Conservation (phyloP, 202 grass and related monocot genomes). For the Panicum hallii region DNA sequence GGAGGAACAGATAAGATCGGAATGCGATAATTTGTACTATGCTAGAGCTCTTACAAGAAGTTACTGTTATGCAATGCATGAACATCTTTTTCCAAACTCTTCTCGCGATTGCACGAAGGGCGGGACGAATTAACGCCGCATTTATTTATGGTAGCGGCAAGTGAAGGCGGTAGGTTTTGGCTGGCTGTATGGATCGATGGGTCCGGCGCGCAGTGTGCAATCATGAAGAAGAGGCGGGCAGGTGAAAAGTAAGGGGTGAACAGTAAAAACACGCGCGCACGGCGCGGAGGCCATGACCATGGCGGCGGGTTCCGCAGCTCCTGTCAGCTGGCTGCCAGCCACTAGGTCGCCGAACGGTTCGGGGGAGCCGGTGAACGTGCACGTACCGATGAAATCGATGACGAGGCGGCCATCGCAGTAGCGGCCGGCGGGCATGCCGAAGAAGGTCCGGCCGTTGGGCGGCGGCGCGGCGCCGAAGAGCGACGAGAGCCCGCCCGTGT, state of each 20-base stretch:
- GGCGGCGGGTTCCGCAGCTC: not conserved
- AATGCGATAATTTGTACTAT: not conserved
- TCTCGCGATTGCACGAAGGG: not conserved
- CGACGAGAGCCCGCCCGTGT: constrained; percentile 83
- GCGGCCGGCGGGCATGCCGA: constrained; percentile 66
- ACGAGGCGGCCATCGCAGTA: constrained; percentile 84
- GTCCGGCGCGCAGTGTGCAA: constrained; percentile 26
- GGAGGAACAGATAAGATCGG: not conserved
- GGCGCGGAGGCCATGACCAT: not conserved
- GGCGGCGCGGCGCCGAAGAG: constrained; percentile 76
- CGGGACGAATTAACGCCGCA: constrained; percentile 31
- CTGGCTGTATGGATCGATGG: not conserved
- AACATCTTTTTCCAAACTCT: too few relatives aligned
- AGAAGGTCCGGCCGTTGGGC: constrained; percentile 91
- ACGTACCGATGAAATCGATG: constrained; percentile 89
- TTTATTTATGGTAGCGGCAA: constrained; percentile 37
- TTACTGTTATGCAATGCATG: not conserved
- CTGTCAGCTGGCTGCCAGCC: not conserved
- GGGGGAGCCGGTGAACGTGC: not conserved
- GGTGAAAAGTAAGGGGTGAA: not conserved
- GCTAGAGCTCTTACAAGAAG: not conserved
- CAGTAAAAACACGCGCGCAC: not conserved
- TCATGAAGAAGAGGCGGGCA: not conserved
- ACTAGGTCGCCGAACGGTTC: not conserved
- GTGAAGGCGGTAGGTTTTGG: constrained; percentile 8